Conservation (phyloP, 441 rosid genomes). For the Pelargonium exstipulatum region DNA sequence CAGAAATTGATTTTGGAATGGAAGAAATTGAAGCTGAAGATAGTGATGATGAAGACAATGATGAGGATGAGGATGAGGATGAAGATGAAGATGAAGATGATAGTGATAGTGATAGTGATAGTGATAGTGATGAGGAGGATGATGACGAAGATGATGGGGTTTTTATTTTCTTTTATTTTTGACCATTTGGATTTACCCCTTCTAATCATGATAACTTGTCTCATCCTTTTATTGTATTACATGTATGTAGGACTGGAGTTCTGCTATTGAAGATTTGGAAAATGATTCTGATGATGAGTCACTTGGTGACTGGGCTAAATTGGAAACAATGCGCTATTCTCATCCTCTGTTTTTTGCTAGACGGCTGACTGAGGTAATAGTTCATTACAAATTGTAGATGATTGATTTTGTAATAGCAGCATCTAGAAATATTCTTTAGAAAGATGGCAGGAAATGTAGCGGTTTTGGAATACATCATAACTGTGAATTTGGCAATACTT, state of each 20-base stretch:
- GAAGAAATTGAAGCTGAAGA: conserved; percentile 65
- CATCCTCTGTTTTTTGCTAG: conserved; percentile 94
- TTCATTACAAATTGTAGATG: not conserved
- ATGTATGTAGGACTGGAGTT: conserved; percentile 59
- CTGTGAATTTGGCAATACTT: conserved; percentile 6
- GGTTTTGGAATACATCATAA: conserved; percentile 3
- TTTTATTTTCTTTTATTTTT: conserved; percentile 11
- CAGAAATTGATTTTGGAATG: conserved; percentile 64
- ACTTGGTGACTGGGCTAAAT: conserved; percentile 84
- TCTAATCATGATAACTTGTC: conserved; percentile 3
- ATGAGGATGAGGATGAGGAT: conserved; percentile 38
- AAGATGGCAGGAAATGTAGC: conserved; percentile 15
- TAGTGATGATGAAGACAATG: conserved; percentile 52
- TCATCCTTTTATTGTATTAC: conserved; percentile 10
- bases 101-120: no score
- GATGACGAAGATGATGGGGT: conserved; percentile 52
- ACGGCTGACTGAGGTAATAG: conserved; percentile 62
- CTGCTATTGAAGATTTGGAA: conserved; percentile 48
- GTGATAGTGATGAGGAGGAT: conserved; percentile 18
- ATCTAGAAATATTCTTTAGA: not conserved
- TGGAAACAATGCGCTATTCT: conserved; percentile 82
- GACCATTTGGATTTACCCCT: conserved; percentile 13
- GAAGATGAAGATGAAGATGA: conserved; percentile 22
- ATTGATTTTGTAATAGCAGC: conserved; percentile 9
- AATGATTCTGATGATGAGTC: conserved; percentile 59